phyloP scores from a whole-genome alignment of 495 filamentous ascomycete species.

The Entonaema liquescens region DNA sequence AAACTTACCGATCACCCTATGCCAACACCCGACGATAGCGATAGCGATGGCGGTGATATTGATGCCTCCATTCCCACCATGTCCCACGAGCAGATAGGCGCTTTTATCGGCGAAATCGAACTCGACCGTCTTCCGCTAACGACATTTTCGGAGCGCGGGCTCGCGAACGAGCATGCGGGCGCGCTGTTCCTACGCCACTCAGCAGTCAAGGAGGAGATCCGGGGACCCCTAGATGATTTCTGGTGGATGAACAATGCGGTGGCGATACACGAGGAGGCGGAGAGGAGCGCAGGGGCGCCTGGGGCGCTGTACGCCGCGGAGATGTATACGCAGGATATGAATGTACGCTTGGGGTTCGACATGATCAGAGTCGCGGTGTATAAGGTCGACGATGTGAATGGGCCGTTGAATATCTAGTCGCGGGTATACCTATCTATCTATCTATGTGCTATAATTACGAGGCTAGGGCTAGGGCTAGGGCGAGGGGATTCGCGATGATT shows the following conservation, averaged over 20 bases:
- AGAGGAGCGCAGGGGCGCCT: neutral
- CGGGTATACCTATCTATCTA: too few species aligned
- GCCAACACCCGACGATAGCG: neutral
- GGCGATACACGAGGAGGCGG: slow-evolving; percentile 6
- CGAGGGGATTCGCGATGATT: neutral
- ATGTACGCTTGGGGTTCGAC: slow-evolving; percentile 21
- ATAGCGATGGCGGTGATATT: neutral
- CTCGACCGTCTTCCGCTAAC: slow-evolving; percentile 11
- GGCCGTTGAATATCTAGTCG: slow-evolving; percentile 26
- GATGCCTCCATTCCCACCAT: neutral
- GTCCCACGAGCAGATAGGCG: neutral
- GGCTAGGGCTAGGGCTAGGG: neutral
- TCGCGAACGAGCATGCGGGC: slow-evolving; percentile 27
- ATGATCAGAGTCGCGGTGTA: slow-evolving; percentile 25
- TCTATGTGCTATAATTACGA: neutral
- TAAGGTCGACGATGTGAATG: slow-evolving; percentile 20
- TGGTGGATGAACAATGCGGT: slow-evolving; percentile 22
- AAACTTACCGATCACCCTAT: neutral
- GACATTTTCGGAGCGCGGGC: slow-evolving; percentile 20
- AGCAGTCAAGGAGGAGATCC: slow-evolving; percentile 13
- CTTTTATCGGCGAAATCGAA: slow-evolving; percentile 7
- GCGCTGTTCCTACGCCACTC: slow-evolving; percentile 22
- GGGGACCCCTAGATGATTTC: slow-evolving; percentile 13
- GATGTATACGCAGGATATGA: slow-evolving; percentile 19
- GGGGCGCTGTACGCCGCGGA: slow-evolving; percentile 13